These are phyloP conservation scores for Kodamaea neixiangensis DNA, from an alignment of 805 yeast species.

Conservation along the genomic window DNA sequence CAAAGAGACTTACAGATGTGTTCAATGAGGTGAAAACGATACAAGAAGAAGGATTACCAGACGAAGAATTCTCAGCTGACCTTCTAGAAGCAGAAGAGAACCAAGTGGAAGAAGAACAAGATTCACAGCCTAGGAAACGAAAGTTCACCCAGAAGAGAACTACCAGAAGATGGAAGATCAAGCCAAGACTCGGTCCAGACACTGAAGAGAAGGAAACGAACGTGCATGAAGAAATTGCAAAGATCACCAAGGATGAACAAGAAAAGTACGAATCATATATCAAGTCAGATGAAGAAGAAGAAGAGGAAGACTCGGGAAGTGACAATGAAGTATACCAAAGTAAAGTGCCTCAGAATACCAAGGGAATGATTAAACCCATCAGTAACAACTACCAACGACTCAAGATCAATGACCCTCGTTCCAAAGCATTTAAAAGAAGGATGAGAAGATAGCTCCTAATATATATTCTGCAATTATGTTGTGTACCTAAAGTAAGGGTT, in stretches of 20 bases:
- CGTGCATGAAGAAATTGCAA: conserved; percentile 43
- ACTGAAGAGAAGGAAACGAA: conserved; percentile 37
- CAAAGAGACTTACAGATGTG: conserved; percentile 43
- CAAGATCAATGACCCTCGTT: conserved; percentile 50
- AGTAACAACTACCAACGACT: conserved; percentile 54
- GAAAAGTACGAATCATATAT: conserved; percentile 24
- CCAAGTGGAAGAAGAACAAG: conserved; percentile 13
- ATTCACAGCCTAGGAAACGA: conserved; percentile 20
- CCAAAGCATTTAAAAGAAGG: conserved; percentile 44
- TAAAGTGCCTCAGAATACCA: conserved; percentile 17
- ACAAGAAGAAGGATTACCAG: conserved; percentile 17
- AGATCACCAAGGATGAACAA: conserved; percentile 32
- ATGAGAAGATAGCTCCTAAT: conserved; percentile 12
- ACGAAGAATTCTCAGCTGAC: conserved; percentile 16
- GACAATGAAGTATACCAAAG: conserved; percentile 25
- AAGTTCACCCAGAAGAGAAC: conserved; percentile 52
- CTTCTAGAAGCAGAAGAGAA: conserved; percentile 9
- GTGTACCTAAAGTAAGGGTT: conserved; percentile 54
- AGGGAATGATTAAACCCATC: conserved; percentile 29
- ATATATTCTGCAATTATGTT: neutral
- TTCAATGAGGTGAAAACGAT: conserved; percentile 48
- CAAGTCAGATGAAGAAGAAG: conserved; percentile 16
- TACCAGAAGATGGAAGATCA: conserved; percentile 52
- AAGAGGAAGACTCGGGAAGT: conserved; percentile 16
- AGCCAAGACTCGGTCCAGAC: conserved; percentile 32